Conservation (phyloP, 495 filamentous ascomycete species). For the Aspergillus egyptiacus region DNA sequence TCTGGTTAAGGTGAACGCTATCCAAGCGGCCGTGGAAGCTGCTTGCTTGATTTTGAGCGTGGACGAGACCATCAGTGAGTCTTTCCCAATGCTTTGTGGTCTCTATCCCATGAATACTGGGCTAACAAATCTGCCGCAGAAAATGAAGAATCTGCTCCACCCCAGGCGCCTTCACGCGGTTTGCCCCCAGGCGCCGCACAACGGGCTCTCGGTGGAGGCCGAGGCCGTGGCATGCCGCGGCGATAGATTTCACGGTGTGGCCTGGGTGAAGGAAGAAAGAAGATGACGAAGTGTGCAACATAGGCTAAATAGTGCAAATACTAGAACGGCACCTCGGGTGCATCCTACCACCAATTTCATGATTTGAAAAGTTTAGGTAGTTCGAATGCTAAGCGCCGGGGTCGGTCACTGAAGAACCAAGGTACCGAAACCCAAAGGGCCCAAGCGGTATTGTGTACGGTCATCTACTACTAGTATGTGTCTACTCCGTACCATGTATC, state of each 20-base stretch:
- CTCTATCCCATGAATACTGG: constrained; percentile 12
- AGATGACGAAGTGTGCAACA: constrained; percentile 8
- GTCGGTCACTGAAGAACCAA: neutral
- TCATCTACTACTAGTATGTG: too few relatives aligned
- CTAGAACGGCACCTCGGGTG: constrained; percentile 8
- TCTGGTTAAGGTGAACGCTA: constrained; percentile 93
- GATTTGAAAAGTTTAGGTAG: too few relatives aligned
- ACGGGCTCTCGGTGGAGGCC: constrained; percentile 71
- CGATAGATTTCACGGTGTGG: constrained; percentile 23
- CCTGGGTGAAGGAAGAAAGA: neutral
- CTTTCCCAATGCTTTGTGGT: neutral
- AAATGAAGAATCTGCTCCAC: constrained; percentile 83
- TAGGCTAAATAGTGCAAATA: constrained; percentile 12
- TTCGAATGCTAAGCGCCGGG: neutral
- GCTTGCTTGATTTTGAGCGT: constrained; percentile 92
- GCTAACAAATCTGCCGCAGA: constrained; percentile 31
- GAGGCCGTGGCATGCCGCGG: constrained; percentile 84
- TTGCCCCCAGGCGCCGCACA: constrained; percentile 91
- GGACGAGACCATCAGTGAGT: constrained; percentile 88
- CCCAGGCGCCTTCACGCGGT: constrained; percentile 69
- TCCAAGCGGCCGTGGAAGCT: constrained; percentile 93
- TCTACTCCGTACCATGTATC: too few relatives aligned
- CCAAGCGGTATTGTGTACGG: too few relatives aligned
- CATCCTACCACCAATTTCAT: constrained; percentile 3
- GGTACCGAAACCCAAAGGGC: too few relatives aligned